A percentile compares a stretch with the other conserved stretches of the same genome.
These are phyloP conservation scores for Handroanthus guayacan DNA, from an alignment of 257 asterid species.

Conservation along the genomic window DNA sequence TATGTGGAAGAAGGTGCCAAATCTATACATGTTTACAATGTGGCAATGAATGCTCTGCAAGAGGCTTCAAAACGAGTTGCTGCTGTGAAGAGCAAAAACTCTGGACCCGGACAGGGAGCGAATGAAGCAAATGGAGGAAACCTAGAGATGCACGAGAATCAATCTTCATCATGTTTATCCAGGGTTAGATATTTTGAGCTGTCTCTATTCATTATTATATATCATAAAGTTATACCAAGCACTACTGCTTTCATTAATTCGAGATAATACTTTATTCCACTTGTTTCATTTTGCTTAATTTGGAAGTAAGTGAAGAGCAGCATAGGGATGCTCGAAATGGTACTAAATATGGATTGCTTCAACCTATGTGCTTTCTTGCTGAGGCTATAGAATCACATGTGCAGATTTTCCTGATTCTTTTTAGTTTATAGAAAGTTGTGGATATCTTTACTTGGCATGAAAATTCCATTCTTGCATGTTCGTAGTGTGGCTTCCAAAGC, in stretches of 20 bases:
- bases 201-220: slow-evolving; percentile 17
- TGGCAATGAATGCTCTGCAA: slow-evolving; percentile 74
- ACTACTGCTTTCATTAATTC: neutral
- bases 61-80: slow-evolving; percentile 76
- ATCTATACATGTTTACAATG: slow-evolving; percentile 74
- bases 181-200: slow-evolving; percentile 56
- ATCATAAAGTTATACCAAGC: neutral
- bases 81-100: slow-evolving; percentile 58
- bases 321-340: slow-evolving; percentile 16
- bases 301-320: neutral
- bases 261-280: slow-evolving; percentile 6
- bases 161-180: slow-evolving; percentile 58
- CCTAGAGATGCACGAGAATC: slow-evolving; percentile 47
- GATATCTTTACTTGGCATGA: slow-evolving; percentile 3
- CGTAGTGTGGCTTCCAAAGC: neutral
- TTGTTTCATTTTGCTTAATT: slow-evolving; percentile 20
- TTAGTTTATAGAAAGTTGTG: slow-evolving; percentile 17
- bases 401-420: neutral
- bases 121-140: slow-evolving; percentile 55
- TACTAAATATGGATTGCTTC: neutral
- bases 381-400: slow-evolving; percentile 11
- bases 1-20: slow-evolving; percentile 94
- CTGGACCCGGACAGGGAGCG: slow-evolving; percentile 42
- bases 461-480: slow-evolving; percentile 21
- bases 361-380: neutral